Conservation (phyloP, 2,329 filamentous ascomycete genomes). For the Helotiales sp. region DNA sequence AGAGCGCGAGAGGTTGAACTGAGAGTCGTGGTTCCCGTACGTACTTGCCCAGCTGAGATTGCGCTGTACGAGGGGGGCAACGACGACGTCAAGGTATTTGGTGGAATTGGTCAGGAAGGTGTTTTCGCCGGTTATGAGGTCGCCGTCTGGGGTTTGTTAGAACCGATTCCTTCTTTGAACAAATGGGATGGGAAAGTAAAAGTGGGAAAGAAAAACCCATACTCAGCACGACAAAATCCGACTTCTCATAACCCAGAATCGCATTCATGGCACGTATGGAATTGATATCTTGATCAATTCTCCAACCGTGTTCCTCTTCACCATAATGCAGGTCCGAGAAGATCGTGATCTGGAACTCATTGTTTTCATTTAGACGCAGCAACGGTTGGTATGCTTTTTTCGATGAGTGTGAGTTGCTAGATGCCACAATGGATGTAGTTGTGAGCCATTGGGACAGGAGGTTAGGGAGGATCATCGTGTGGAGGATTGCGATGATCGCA, state of each 20-base stretch:
- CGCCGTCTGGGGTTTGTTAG: slow-evolving; percentile 53
- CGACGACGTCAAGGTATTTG: slow-evolving; percentile 62
- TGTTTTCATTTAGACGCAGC: slow-evolving; percentile 23
- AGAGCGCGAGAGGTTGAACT: slow-evolving; percentile 59
- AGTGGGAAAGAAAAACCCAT: not conserved
- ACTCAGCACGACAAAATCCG: slow-evolving; percentile 67
- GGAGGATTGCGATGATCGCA: slow-evolving; percentile 9
- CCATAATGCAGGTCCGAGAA: slow-evolving; percentile 76
- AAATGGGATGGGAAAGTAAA: not conserved
- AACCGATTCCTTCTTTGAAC: not conserved
- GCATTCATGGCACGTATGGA: slow-evolving; percentile 61
- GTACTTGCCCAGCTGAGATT: slow-evolving; percentile 67
- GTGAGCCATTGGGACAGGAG: slow-evolving; percentile 18
- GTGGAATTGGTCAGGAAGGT: slow-evolving; percentile 60
- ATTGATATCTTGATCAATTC: slow-evolving; percentile 59
- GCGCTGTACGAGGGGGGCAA: slow-evolving; percentile 60
- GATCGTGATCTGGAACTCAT: slow-evolving; percentile 49
- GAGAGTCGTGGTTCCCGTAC: slow-evolving; percentile 73
- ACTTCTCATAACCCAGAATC: slow-evolving; percentile 61
- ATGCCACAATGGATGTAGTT: slow-evolving; percentile 8
- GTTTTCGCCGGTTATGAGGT: slow-evolving; percentile 73
- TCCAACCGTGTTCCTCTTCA: slow-evolving; percentile 53
- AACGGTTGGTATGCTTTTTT: slow-evolving; percentile 14
- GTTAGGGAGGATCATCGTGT: slow-evolving; percentile 17
- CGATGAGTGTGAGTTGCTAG: not conserved